These are phyloP conservation scores for Colletotrichum echinochloae DNA, from an alignment of 2,329 filamentous ascomycete genomes.

Conservation along the genomic window DNA sequence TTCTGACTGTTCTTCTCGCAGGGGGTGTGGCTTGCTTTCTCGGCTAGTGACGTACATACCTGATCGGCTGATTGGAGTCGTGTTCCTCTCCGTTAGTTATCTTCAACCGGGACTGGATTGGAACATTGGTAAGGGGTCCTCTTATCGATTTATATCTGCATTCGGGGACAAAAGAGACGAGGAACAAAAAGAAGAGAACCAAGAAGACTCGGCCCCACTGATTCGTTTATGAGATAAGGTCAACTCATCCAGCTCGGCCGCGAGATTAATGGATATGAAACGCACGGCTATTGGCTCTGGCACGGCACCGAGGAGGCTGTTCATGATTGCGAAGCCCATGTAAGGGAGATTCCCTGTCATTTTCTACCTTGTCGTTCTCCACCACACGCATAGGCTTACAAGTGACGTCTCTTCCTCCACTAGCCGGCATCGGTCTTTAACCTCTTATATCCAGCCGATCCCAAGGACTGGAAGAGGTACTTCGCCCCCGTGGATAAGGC, in stretches of 20 bases:
- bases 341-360: background rate
- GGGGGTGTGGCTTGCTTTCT: background rate
- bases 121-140: background rate
- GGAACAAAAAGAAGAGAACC: background rate
- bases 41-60: background rate
- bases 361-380: background rate
- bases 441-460: background rate
- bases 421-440: background rate
- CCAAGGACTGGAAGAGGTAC: background rate
- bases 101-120: background rate
- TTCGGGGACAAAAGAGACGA: background rate
- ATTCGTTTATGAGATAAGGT: background rate
- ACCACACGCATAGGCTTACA: background rate
- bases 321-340: background rate
- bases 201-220: background rate
- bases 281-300: background rate
- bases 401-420: background rate
- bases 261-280: background rate
- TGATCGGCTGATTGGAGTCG: background rate
- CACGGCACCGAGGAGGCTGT: background rate
- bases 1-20: background rate
- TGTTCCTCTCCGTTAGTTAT: background rate
- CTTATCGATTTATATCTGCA: background rate
- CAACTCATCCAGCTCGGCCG: background rate
- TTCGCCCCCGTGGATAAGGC: background rate